These are phyloP conservation scores for Monilinia aucupariae DNA, from an alignment of 2,329 filamentous ascomycete genomes.

Conservation along the genomic window DNA sequence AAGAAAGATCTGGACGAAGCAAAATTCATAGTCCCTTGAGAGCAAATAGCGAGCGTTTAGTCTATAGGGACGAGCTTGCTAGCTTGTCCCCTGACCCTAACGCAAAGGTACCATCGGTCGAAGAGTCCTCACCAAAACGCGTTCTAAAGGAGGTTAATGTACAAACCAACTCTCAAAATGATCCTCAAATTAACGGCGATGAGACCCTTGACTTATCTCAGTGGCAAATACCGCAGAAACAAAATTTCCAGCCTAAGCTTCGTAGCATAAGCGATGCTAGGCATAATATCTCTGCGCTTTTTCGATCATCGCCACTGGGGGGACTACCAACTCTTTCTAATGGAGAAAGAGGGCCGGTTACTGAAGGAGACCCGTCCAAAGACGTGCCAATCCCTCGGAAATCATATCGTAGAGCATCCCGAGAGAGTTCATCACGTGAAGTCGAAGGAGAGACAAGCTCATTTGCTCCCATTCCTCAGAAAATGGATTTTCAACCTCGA, in stretches of 20 bases:
- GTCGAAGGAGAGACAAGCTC: conserved; percentile 5
- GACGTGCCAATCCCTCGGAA: neutral
- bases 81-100: conserved; percentile 17
- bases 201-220: conserved; percentile 26
- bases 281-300: conserved; percentile 29
- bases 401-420: neutral
- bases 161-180: neutral
- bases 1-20: conserved; percentile 29
- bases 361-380: neutral
- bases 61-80: conserved; percentile 33
- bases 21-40: conserved; percentile 35
- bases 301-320: conserved; percentile 29
- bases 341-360: neutral
- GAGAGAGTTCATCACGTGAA: neutral
- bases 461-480: conserved; percentile 31
- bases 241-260: conserved; percentile 31
- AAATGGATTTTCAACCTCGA: conserved; percentile 30
- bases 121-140: conserved; percentile 3
- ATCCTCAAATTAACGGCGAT: conserved; percentile 11
- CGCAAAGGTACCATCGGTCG: conserved; percentile 16
- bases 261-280: conserved; percentile 21
- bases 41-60: conserved; percentile 32
- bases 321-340: conserved; percentile 24
- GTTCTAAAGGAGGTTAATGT: neutral
- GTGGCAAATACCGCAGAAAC: conserved; percentile 33